Percentiles rank a stretch among this genome's conserved stretches.
These are phyloP conservation scores for Eurotiales sp. DNA, from an alignment of 2,329 filamentous ascomycete species.

Conservation along the genomic window DNA sequence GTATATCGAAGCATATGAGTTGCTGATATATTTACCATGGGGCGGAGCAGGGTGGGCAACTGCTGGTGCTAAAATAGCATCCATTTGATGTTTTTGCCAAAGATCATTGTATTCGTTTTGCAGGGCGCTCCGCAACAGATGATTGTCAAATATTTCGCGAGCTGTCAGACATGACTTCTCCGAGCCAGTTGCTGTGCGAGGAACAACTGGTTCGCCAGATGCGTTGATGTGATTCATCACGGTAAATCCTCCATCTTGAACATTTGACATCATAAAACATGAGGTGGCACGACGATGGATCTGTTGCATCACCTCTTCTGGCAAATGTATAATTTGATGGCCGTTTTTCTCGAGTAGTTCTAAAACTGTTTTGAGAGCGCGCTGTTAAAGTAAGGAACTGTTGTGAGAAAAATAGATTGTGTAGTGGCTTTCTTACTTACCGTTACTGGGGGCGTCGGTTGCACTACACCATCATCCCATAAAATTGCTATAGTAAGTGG, in stretches of 20 bases:
- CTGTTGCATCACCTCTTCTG: not conserved
- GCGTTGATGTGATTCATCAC: not conserved
- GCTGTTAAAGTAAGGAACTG: too few relatives aligned
- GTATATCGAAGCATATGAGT: not conserved
- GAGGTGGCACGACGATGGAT: not conserved
- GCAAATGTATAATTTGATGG: not conserved
- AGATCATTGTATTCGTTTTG: not conserved
- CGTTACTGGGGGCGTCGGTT: conserved; percentile 59
- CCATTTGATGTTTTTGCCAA: not conserved
- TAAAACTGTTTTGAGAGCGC: conserved; percentile 50
- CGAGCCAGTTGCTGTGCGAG: not conserved
- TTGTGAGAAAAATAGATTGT: too few relatives aligned
- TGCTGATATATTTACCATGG: not conserved
- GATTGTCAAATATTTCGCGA: not conserved
- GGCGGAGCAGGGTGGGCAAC: not conserved
- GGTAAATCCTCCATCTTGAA: not conserved
- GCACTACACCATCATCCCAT: conserved; percentile 60
- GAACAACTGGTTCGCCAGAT: not conserved
- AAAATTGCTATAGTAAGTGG: conserved; percentile 55
- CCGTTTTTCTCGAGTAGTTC: conserved; percentile 17
- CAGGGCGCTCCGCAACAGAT: not conserved
- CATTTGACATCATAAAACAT: not conserved
- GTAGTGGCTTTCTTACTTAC: too few relatives aligned
- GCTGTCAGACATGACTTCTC: not conserved
- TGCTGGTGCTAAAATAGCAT: not conserved